Evolutionary conservation across 495 filamentous ascomycete species (phyloP).

Genomic region (Ascobolus immersus): DNA sequence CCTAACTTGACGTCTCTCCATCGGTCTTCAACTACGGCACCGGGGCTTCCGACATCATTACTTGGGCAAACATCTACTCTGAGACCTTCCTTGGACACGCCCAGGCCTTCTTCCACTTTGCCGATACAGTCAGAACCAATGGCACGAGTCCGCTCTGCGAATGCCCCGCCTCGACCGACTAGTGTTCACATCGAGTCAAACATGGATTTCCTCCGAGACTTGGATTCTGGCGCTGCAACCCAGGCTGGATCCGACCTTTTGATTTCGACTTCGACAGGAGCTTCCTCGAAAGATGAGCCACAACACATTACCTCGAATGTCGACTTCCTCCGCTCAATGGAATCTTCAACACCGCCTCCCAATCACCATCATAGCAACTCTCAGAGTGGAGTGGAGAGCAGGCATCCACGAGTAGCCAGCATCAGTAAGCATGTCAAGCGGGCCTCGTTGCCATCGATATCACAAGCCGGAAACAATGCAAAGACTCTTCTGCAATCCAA

Average conservation of each 20-base stretch:
- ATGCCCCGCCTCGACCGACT: constrained; percentile 35
- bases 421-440: constrained; percentile 49
- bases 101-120: constrained; percentile 31
- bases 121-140: constrained; percentile 33
- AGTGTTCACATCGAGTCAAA: constrained; percentile 63
- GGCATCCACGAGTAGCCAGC: constrained; percentile 18
- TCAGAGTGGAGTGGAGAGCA: too few species aligned
- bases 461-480: constrained; percentile 33
- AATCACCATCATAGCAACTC: too few species aligned
- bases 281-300: constrained; percentile 21
- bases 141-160: constrained; percentile 30
- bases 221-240: constrained; percentile 12
- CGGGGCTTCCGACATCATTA: too few species aligned
- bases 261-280: constrained; percentile 9
- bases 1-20: too few species aligned
- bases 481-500: constrained; percentile 72
- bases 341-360: too few species aligned
- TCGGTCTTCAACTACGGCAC: too few species aligned
- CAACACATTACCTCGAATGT: constrained; percentile 52
- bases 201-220: constrained; percentile 43
- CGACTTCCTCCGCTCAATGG: constrained; percentile 62
- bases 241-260: constrained; percentile 4
- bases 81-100: constrained; percentile 53
- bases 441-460: constrained; percentile 52
- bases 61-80: constrained; percentile 38